These are phyloP conservation scores for Alternaria angustiovoidea DNA, from an alignment of 2,329 filamentous ascomycete species.

Conservation along the genomic window DNA sequence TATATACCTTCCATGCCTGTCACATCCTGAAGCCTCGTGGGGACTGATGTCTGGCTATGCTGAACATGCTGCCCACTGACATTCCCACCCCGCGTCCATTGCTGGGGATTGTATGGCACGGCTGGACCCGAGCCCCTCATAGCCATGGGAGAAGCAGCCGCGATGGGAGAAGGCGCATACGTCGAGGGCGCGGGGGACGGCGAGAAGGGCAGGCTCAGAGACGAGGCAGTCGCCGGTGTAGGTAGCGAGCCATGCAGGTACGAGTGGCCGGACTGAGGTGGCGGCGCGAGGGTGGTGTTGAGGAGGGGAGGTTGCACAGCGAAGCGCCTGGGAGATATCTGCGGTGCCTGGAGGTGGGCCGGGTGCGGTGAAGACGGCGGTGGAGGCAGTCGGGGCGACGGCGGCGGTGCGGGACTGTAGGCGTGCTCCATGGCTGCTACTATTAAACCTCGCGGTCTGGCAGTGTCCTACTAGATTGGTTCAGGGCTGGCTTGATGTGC, in stretches of 20 bases:
- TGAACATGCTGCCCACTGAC: slow-evolving; percentile 50
- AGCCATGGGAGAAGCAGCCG: slow-evolving; percentile 48
- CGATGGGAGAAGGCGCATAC: slow-evolving; percentile 43
- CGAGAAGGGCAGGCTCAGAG: slow-evolving; percentile 49
- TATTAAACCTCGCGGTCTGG: slow-evolving; percentile 10
- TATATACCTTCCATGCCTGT: slow-evolving; percentile 60
- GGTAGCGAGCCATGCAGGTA: slow-evolving; percentile 45
- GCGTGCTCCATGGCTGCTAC: slow-evolving; percentile 23
- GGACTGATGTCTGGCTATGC: slow-evolving; percentile 40
- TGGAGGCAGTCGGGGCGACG: slow-evolving; percentile 31
- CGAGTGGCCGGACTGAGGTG: slow-evolving; percentile 32
- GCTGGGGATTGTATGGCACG: slow-evolving; percentile 59
- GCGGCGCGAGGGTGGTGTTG: slow-evolving; percentile 51
- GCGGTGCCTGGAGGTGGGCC: slow-evolving; percentile 26
- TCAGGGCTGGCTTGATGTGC: slow-evolving; percentile 24
- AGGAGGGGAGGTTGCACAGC: slow-evolving; percentile 54
- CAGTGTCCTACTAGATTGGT: slow-evolving; percentile 2
- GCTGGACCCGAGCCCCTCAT: slow-evolving; percentile 37
- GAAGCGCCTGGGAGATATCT: slow-evolving; percentile 46
- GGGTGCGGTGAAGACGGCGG: slow-evolving; percentile 28
- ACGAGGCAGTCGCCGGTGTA: slow-evolving; percentile 51
- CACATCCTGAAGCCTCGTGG: slow-evolving; percentile 47
- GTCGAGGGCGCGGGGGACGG: slow-evolving; percentile 45
- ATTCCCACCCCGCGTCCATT: slow-evolving; percentile 55
- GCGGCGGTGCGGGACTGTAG: slow-evolving; percentile 22